phyloP scores from a whole-genome alignment of 768 basidiomycete genomes.

The Tulasnella calospora region DNA sequence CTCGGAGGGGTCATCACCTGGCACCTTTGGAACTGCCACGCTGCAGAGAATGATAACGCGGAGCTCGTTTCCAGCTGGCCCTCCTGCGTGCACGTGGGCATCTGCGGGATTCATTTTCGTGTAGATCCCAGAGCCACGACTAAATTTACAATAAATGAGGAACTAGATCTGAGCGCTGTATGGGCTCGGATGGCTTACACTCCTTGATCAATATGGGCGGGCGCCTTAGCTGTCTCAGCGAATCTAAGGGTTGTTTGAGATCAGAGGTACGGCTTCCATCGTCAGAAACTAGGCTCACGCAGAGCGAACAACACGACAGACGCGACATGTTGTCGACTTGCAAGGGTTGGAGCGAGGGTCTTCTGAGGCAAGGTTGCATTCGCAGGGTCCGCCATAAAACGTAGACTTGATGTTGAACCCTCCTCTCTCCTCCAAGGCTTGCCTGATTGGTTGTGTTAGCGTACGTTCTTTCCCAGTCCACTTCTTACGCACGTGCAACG shows the following conservation, averaged over 20 bases:
- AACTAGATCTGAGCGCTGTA: background rate
- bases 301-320: background rate
- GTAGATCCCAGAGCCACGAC: slow-evolving; percentile 10
- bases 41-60: slow-evolving; percentile 18
- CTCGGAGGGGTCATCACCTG: background rate
- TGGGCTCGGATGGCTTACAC: background rate
- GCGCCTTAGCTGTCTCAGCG: background rate
- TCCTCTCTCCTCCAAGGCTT: background rate
- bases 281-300: background rate
- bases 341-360: slow-evolving; percentile 4
- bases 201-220: background rate
- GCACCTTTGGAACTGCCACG: background rate
- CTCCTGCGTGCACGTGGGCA: background rate
- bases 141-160: background rate
- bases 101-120: slow-evolving; percentile 11
- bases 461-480: background rate
- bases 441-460: background rate
- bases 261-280: background rate
- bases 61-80: background rate
- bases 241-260: background rate
- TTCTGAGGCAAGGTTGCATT: background rate
- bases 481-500: background rate
- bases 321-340: slow-evolving; percentile 5
- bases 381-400: slow-evolving; percentile 1
- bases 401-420: slow-evolving; percentile 15